Evolutionary conservation across 1,284 basidiomycete genomes (phyloP).

Genomic region (Lentinus polychrous): DNA sequence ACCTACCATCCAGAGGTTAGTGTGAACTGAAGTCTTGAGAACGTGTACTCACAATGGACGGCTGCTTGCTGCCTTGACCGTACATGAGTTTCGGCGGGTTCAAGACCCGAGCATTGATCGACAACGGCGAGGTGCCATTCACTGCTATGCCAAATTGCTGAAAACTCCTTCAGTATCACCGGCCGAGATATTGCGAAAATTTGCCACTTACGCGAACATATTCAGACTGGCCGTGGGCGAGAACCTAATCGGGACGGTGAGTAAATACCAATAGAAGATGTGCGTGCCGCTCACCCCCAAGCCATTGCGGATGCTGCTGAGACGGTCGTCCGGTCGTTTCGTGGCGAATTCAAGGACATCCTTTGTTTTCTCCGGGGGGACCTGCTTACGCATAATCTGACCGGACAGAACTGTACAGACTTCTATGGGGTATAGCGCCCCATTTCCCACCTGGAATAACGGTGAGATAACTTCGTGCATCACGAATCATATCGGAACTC

Average conservation of each 20-base stretch:
- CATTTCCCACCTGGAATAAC: conserved; percentile 46
- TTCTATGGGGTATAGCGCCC: conserved; percentile 64
- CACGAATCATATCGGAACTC: not conserved
- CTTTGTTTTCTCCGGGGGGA: conserved; percentile 60
- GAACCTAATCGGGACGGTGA: conserved; percentile 33
- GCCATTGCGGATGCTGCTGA: conserved; percentile 50
- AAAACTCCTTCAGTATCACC: not conserved
- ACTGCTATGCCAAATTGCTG: conserved; percentile 56
- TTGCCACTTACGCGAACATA: conserved; percentile 42
- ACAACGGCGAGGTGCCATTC: conserved; percentile 37
- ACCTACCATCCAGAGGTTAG: conserved; percentile 27
- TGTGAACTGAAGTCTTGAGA: not conserved
- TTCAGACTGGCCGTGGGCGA: conserved; percentile 66
- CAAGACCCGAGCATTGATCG: conserved; percentile 53
- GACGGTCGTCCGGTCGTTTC: conserved; percentile 54
- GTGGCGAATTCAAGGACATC: conserved; percentile 68
- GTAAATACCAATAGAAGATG: not conserved
- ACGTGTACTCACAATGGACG: conserved; percentile 40
- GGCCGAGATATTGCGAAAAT: not conserved
- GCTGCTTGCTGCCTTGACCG: conserved; percentile 41
- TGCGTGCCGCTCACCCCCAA: conserved; percentile 34
- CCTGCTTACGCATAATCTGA: conserved; percentile 69
- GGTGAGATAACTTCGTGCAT: not conserved
- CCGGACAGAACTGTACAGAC: conserved; percentile 57
- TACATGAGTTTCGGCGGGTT: conserved; percentile 57